Percentiles rank a stretch among this genome's conserved stretches.
Evolutionary conservation across 2,329 filamentous ascomycete species (phyloP).

Genomic region (Myriosclerotinia scirpicola): DNA sequence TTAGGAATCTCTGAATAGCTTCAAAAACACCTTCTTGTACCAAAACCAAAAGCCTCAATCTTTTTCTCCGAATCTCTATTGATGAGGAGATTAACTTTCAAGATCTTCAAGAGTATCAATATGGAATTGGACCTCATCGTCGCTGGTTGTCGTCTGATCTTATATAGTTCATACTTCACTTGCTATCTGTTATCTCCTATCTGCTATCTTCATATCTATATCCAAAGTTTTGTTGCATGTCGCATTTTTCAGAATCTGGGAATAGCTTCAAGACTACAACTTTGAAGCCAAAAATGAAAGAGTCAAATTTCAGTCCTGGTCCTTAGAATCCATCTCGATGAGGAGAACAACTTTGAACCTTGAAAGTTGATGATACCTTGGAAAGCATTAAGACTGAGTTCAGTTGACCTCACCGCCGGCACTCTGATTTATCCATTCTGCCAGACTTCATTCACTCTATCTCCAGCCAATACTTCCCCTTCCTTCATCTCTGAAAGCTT

Average conservation of each 20-base stretch:
- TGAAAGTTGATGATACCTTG: background rate
- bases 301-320: background rate
- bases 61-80: background rate
- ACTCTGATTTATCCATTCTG: background rate
- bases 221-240: constrained; percentile 4
- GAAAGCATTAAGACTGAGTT: background rate
- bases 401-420: too few species aligned
- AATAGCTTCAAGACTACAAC: background rate
- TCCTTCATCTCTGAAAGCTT: background rate
- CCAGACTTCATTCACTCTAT: too few species aligned
- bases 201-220: background rate
- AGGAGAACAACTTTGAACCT: too few species aligned
- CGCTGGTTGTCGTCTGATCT: background rate
- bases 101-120: background rate
- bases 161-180: background rate
- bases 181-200: background rate
- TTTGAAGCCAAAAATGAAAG: too few species aligned
- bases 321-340: background rate
- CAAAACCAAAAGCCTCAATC: background rate
- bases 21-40: background rate
- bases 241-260: background rate
- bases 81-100: background rate
- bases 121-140: background rate
- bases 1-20: background rate
- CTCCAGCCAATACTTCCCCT: background rate